Evolutionary conservation across 2,329 filamentous ascomycete genomes (phyloP).

Genomic region (Penicillium decumbens): DNA sequence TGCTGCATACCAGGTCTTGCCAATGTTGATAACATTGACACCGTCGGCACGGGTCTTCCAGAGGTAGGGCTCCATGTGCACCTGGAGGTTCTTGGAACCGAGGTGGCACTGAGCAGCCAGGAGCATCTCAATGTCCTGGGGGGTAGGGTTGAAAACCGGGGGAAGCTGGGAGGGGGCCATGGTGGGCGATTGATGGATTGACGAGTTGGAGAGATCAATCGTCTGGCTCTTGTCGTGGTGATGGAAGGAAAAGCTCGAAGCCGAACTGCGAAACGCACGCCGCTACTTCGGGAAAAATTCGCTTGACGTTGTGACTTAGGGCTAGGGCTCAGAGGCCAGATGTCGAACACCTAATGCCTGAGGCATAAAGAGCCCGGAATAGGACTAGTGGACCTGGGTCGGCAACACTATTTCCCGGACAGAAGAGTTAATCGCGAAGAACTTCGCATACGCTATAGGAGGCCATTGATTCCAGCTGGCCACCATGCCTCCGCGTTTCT

Average conservation of each 20-base stretch:
- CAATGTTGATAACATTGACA: constrained; percentile 98
- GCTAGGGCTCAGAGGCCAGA: constrained; percentile 31
- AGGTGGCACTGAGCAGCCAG: constrained; percentile 95
- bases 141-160: constrained; percentile 91
- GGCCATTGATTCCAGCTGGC: constrained; percentile 10
- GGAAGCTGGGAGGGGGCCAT: constrained; percentile 96
- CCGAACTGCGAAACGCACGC: constrained; percentile 29
- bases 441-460: constrained; percentile 13
- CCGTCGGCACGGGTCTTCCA: constrained; percentile 99
- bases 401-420: constrained; percentile 32
- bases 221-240: constrained; percentile 43
- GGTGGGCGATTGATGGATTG: constrained; percentile 57
- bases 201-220: constrained; percentile 44
- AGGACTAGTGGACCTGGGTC: constrained; percentile 25
- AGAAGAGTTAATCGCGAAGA: constrained; percentile 21
- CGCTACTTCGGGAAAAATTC: constrained; percentile 33
- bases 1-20: constrained; percentile 89
- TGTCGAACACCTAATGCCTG: background rate
- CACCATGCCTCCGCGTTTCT: constrained; percentile 65
- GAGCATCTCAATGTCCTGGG: constrained; percentile 99
- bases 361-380: background rate
- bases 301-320: constrained; percentile 41
- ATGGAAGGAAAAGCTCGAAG: constrained; percentile 31
- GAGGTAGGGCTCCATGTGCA: constrained; percentile 99
- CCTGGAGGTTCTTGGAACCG: constrained; percentile 98